These are phyloP conservation scores for Tillandsia leiboldiana DNA, from an alignment of 176 grass and related monocot genomes.

Conservation along the genomic window DNA sequence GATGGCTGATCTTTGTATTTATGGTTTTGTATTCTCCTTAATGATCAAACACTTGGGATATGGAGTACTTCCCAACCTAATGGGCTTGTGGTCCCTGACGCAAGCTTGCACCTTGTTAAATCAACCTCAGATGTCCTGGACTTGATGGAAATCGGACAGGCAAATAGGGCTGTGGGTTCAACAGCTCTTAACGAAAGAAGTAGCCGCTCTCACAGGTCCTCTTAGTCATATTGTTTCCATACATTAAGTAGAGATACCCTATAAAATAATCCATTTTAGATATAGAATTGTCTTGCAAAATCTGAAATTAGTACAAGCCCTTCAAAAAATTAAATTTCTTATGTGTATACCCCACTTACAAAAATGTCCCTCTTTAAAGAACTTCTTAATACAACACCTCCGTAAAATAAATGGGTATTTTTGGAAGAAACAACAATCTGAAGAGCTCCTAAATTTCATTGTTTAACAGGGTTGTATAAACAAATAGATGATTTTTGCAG, in stretches of 20 bases:
- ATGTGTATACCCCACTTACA: too few relatives aligned
- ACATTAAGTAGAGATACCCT: too few relatives aligned
- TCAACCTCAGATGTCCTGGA: constrained; percentile 82
- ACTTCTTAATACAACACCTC: too few relatives aligned
- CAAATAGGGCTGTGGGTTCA: constrained; percentile 83
- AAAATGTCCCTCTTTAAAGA: too few relatives aligned
- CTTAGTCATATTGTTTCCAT: not conserved
- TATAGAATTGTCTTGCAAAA: not conserved
- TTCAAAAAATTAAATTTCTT: not conserved
- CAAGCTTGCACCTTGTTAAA: constrained; percentile 69
- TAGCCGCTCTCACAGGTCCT: constrained; percentile 89
- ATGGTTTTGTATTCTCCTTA: constrained; percentile 20
- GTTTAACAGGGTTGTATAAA: too few relatives aligned
- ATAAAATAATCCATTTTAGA: too few relatives aligned
- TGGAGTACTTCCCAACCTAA: constrained; percentile 88
- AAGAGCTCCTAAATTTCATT: too few relatives aligned
- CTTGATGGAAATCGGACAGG: constrained; percentile 79
- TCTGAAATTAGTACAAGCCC: not conserved
- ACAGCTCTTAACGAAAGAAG: constrained; percentile 98
- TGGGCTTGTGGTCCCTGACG: constrained; percentile 89
- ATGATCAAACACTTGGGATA: constrained; percentile 71
- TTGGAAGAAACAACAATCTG: too few relatives aligned
- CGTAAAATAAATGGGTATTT: too few relatives aligned
- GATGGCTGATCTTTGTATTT: not conserved
- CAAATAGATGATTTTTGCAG: too few relatives aligned